Percentiles rank a stretch among this genome's conserved stretches.
Conservation (phyloP, 495 filamentous ascomycete species). For the Jackrogersella minutella region DNA sequence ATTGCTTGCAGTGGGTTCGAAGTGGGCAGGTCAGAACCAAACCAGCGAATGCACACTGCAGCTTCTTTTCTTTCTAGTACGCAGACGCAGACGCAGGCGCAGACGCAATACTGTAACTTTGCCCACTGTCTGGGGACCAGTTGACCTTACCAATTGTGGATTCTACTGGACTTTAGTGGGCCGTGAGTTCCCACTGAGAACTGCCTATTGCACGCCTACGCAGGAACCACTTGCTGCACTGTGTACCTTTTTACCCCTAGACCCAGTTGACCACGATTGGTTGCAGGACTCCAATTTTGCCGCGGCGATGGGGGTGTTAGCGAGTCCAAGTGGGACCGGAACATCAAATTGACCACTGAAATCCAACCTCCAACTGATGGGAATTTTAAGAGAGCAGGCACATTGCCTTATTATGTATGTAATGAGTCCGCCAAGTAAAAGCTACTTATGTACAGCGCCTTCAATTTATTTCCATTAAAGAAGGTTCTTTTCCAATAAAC, state of each 20-base stretch:
- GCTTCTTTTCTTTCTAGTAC: no score
- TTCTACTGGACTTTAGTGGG: constrained; percentile 10
- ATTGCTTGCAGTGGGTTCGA: constrained; percentile 27
- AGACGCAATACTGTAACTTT: not conserved
- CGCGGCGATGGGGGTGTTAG: constrained; percentile 28
- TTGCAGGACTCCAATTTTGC: constrained; percentile 28
- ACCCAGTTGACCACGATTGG: constrained; percentile 28
- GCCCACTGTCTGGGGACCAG: not conserved
- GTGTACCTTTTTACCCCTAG: constrained; percentile 15
- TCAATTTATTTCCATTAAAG: no score
- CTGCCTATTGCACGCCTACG: constrained; percentile 6
- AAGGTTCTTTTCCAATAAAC: no score
- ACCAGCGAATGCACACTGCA: constrained; percentile 13
- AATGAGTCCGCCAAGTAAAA: not conserved
- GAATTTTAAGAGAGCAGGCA: constrained; percentile 20
- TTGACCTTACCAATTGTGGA: not conserved
- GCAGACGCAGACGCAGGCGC: not conserved
- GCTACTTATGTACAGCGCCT: not conserved
- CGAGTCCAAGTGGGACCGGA: constrained; percentile 22
- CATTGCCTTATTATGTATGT: constrained; percentile 5
- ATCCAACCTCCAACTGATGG: constrained; percentile 6
- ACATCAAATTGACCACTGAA: constrained; percentile 35
- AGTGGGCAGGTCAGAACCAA: constrained; percentile 14
- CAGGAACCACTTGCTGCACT: constrained; percentile 11
- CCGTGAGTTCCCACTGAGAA: constrained; percentile 6